Evolutionary conservation across 163 green algal species (phyloP).

Genomic region (Picocystis sp.): DNA sequence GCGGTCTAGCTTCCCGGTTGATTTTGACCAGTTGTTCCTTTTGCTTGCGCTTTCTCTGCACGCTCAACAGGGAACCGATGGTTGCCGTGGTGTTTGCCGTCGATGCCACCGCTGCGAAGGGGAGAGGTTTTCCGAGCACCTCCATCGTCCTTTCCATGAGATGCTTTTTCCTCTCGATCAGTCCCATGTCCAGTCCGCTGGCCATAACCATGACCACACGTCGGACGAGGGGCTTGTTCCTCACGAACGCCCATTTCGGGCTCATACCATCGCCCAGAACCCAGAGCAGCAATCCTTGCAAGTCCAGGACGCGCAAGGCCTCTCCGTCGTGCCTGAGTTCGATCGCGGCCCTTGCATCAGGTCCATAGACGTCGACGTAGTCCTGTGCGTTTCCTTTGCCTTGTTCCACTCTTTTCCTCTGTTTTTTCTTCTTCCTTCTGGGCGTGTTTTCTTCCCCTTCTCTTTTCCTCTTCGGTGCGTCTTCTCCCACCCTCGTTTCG

Average conservation of each 20-base stretch:
- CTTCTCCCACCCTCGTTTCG: no score
- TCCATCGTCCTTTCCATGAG: conserved; percentile 8
- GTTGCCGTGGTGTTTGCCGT: conserved; percentile 2
- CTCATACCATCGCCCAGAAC: conserved; percentile 23
- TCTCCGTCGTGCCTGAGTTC: conserved; percentile 1
- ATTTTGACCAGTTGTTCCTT: conserved; percentile 5
- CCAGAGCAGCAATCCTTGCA: conserved; percentile 28
- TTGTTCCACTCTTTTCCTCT: conserved; percentile 2
- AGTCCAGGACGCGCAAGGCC: neutral
- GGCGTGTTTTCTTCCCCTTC: no score
- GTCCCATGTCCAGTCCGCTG: conserved; percentile 17
- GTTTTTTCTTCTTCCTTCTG: conserved; percentile 6
- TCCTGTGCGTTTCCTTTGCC: conserved; percentile 4
- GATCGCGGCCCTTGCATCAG: neutral
- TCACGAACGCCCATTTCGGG: conserved; percentile 30
- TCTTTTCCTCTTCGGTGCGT: no score
- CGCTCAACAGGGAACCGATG: no score
- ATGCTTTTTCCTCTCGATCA: conserved; percentile 3
- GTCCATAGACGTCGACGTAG: conserved; percentile 8
- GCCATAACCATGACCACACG: conserved; percentile 24
- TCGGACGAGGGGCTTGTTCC: conserved; percentile 35
- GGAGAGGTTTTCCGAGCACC: conserved; percentile 10
- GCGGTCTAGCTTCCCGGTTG: conserved; percentile 1
- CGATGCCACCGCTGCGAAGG: neutral
- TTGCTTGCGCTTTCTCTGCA: conserved; percentile 18